phyloP scores from a whole-genome alignment of 495 filamentous ascomycete genomes.

The Jackrogersella minutella region DNA sequence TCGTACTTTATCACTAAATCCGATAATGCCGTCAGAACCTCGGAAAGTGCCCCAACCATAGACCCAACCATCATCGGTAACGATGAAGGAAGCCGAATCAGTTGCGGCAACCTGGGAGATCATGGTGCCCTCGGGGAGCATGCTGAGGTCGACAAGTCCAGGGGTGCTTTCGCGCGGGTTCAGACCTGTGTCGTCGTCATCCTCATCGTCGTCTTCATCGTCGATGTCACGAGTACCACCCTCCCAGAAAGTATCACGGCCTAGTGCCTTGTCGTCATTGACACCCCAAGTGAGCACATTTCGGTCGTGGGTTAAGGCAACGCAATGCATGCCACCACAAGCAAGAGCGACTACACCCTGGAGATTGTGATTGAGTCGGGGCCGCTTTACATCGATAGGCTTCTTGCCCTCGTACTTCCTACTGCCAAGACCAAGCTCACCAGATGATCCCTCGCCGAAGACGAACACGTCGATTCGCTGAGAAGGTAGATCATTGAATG shows the following conservation, averaged over 20 bases:
- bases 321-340: constrained; percentile 71
- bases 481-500: constrained; percentile 54
- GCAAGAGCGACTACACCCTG: constrained; percentile 67
- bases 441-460: constrained; percentile 62
- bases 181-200: constrained; percentile 57
- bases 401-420: constrained; percentile 56
- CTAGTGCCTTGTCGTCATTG: constrained; percentile 73
- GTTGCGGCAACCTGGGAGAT: constrained; percentile 69
- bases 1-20: constrained; percentile 60
- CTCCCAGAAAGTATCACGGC: constrained; percentile 65
- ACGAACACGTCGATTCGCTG: constrained; percentile 60
- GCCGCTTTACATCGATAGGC: constrained; percentile 64
- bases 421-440: constrained; percentile 63
- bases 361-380: constrained; percentile 61
- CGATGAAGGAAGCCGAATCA: constrained; percentile 68
- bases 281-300: constrained; percentile 76
- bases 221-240: constrained; percentile 61
- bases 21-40: constrained; percentile 74
- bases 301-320: constrained; percentile 71
- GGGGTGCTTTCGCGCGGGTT: constrained; percentile 70
- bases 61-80: constrained; percentile 70
- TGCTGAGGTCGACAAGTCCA: constrained; percentile 53
- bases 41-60: constrained; percentile 79
- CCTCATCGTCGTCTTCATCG: constrained; percentile 54
- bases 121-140: constrained; percentile 60